These are phyloP conservation scores for Pythium apleroticum DNA, from an alignment of 352 stramenopile species.

Conservation along the genomic window DNA sequence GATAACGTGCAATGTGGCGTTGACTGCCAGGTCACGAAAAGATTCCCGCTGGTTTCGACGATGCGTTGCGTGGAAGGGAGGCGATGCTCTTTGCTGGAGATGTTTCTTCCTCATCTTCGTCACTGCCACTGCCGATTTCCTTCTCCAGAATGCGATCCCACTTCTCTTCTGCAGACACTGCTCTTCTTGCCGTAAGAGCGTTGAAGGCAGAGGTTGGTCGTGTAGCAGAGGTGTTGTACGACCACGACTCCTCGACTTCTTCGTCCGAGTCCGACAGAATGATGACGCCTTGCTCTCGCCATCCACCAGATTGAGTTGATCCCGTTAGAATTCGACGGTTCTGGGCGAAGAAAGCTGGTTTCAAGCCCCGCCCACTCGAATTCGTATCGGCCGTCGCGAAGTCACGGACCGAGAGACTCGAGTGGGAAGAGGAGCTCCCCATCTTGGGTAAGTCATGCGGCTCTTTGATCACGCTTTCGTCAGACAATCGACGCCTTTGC, in stretches of 20 bases:
- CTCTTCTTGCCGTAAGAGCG: conserved; percentile 14
- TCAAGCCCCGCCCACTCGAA: background rate
- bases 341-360: conserved; percentile 15
- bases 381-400: background rate
- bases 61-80: background rate
- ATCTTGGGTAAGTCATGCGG: background rate
- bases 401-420: background rate
- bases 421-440: background rate
- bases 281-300: background rate
- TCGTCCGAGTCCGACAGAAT: conserved; percentile 7
- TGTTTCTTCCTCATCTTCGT: conserved; percentile 16
- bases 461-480: background rate
- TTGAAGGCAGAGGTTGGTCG: conserved; percentile 11
- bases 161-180: conserved; percentile 54
- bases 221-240: background rate
- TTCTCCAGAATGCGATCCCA: conserved; percentile 67
- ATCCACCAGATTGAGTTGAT: background rate
- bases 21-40: background rate
- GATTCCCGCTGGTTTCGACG: background rate
- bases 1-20: background rate
- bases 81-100: background rate
- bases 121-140: conserved; percentile 33
- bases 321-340: conserved; percentile 2
- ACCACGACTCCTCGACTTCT: conserved; percentile 18
- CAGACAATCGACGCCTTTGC: conserved; percentile 11